A percentile compares a stretch with the other conserved stretches of the same genome.
Evolutionary conservation across 208 protist genomes (phyloP).

Genomic region (Histomonas meleagridis): DNA sequence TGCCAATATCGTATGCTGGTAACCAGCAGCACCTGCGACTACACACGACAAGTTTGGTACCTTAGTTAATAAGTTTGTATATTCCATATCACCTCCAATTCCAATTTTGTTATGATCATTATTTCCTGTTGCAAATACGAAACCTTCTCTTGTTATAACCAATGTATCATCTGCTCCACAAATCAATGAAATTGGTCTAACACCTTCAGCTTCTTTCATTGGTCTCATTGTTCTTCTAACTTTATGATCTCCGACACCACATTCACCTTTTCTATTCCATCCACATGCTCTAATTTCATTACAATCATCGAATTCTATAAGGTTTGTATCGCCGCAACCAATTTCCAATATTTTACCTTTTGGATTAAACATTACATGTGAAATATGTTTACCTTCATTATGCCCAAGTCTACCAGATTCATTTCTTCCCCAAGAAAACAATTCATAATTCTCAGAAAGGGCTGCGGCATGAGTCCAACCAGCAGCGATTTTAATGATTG

Average conservation of each 20-base stretch:
- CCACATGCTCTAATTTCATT: background rate
- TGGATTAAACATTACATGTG: no score
- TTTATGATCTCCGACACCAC: background rate
- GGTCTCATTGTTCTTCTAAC: background rate
- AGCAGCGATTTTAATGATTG: background rate
- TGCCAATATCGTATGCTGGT: no score
- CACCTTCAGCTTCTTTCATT: background rate
- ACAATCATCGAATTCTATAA: background rate
- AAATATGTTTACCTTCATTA: background rate
- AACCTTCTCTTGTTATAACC: background rate
- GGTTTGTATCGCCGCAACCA: background rate
- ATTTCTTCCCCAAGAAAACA: background rate
- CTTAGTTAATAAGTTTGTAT: no score
- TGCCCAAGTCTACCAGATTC: background rate
- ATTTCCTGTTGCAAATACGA: background rate
- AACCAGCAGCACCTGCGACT: no score
- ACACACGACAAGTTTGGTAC: no score
- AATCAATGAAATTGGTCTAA: background rate
- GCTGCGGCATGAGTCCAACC: background rate
- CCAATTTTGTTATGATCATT: background rate
- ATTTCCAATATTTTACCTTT: background rate
- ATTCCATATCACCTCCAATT: no score
- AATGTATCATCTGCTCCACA: background rate
- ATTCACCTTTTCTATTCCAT: background rate
- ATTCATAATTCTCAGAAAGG: background rate